phyloP scores from a whole-genome alignment of 768 basidiomycete species.

The Lanmaoa pseudosensibilis region DNA sequence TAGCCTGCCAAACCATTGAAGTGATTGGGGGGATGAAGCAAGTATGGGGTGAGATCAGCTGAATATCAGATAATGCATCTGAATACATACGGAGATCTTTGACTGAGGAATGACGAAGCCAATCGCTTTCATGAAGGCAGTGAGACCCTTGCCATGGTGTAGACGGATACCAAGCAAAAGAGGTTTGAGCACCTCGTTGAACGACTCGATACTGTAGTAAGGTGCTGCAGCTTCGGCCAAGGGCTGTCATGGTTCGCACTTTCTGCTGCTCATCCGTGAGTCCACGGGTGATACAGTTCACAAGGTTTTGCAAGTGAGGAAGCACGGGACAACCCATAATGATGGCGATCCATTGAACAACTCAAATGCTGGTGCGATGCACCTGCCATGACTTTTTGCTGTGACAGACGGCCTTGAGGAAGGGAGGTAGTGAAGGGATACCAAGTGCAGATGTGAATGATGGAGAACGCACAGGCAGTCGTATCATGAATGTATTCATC shows the following conservation, averaged over 20 bases:
- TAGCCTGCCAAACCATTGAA: too few species aligned
- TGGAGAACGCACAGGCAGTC: slow-evolving; percentile 95
- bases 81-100: too few species aligned
- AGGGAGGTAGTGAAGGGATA: slow-evolving; percentile 93
- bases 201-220: slow-evolving; percentile 94
- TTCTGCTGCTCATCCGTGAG: slow-evolving; percentile 78
- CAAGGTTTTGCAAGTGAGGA: slow-evolving; percentile 93
- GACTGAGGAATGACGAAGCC: slow-evolving; percentile 92
- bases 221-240: slow-evolving; percentile 98
- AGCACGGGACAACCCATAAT: slow-evolving; percentile 99
- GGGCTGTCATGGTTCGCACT: slow-evolving; percentile 75
- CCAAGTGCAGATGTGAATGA: slow-evolving; percentile 95
- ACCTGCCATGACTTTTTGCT: slow-evolving; percentile 99
- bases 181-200: slow-evolving; percentile 88
- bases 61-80: too few species aligned
- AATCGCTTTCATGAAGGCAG: slow-evolving; percentile 85
- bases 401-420: slow-evolving; percentile 96
- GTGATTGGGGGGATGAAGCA: too few species aligned
- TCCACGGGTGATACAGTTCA: slow-evolving; percentile 89
- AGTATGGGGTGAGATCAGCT: too few species aligned
- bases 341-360: slow-evolving; percentile 98
- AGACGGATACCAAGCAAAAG: slow-evolving; percentile 76
- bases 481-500: slow-evolving; percentile 97
- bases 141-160: slow-evolving; percentile 74
- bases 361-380: slow-evolving; percentile 97